Evolutionary conservation across 305 asterid genomes (phyloP).

Genomic region (Solanum chacoense): DNA sequence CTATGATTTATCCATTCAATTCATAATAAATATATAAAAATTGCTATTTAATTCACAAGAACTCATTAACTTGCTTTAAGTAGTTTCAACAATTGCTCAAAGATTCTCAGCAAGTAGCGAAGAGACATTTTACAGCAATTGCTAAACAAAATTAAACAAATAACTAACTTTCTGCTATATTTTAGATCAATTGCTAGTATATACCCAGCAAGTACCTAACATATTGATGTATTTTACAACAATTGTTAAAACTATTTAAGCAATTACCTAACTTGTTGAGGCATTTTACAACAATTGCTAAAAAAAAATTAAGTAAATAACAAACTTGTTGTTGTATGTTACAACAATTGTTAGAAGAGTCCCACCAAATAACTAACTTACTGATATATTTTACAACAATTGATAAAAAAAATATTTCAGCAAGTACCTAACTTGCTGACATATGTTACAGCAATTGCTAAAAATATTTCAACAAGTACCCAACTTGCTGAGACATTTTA

Average conservation of each 20-base stretch:
- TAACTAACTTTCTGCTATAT: no score
- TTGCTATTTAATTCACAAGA: no score
- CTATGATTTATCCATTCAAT: no score
- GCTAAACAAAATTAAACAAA: no score
- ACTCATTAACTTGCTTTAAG: no score
- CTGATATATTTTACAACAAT: not conserved
- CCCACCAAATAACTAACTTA: not conserved
- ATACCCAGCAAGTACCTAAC: not conserved
- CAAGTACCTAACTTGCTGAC: not conserved
- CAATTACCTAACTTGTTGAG: not conserved
- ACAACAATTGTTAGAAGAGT: not conserved
- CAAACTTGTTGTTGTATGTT: not conserved
- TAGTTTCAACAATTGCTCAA: no score
- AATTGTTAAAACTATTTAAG: no score
- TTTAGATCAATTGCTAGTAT: no score
- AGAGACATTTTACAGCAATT: not conserved
- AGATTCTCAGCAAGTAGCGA: not conserved
- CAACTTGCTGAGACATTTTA: not conserved
- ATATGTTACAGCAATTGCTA: not conserved
- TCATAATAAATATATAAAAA: no score
- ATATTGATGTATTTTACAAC: no score
- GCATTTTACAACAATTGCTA: no score
- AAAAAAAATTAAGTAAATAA: not conserved
- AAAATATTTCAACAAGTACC: not conserved
- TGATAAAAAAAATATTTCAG: not conserved